Percentiles rank a stretch among this genome's conserved stretches.
Evolutionary conservation across 2,329 filamentous ascomycete genomes (phyloP).

Genomic region (Pseudogymnoascus sp.): DNA sequence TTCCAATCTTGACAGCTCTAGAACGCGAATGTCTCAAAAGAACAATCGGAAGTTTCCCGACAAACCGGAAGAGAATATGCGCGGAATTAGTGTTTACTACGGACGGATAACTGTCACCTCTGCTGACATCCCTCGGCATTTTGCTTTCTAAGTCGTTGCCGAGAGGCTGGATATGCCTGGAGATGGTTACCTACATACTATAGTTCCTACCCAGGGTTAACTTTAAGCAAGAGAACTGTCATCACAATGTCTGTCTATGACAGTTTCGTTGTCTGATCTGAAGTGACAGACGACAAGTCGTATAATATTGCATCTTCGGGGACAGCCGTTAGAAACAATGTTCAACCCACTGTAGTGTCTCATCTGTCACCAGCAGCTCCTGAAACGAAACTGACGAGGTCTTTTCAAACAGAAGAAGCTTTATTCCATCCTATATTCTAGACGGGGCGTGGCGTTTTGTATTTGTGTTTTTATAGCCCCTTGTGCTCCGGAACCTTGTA

Average conservation of each 20-base stretch:
- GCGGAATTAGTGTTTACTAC: not conserved
- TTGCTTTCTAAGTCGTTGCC: not conserved
- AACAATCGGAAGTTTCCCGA: not conserved
- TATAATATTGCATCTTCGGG: not conserved
- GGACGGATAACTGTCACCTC: not conserved
- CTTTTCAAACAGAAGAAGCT: not conserved
- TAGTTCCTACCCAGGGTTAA: not conserved
- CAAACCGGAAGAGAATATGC: not conserved
- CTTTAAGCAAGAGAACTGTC: not conserved
- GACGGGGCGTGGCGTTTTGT: not conserved
- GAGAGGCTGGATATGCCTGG: not conserved
- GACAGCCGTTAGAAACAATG: not conserved
- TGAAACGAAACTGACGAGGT: not conserved
- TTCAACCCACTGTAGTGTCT: not conserved
- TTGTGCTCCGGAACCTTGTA: not conserved
- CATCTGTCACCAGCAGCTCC: not conserved
- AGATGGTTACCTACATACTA: not conserved
- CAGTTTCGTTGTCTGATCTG: not conserved
- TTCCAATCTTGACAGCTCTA: constrained; percentile 3
- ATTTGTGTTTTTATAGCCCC: not conserved
- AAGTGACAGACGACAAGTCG: not conserved
- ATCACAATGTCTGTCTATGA: not conserved
- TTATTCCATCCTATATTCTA: not conserved
- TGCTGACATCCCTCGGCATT: not conserved
- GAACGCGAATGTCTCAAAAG: not conserved